These are phyloP conservation scores for Micractinium conductrix DNA, from an alignment of 139 green algal species.

Conservation along the genomic window DNA sequence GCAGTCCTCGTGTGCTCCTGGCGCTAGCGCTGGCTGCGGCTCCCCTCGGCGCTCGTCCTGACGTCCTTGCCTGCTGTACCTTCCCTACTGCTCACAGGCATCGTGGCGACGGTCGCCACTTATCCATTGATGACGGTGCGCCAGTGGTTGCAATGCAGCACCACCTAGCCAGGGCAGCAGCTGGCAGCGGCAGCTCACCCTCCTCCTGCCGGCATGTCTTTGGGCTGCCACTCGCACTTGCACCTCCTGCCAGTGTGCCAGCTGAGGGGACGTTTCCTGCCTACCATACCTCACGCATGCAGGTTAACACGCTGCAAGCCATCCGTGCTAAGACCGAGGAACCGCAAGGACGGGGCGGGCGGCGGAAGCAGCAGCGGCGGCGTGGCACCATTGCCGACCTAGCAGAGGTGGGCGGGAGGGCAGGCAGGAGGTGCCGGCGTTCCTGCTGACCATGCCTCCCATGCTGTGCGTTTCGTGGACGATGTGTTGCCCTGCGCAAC, in stretches of 20 bases:
- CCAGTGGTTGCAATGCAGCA: background rate
- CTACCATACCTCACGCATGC: too few relatives aligned
- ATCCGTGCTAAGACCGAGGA: conserved; percentile 26
- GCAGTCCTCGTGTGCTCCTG: too few relatives aligned
- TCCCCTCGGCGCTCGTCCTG: background rate
- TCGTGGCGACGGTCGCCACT: conserved; percentile 62
- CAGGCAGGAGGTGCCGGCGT: too few relatives aligned
- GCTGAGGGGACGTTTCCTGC: too few relatives aligned
- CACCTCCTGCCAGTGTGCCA: too few relatives aligned
- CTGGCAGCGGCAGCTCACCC: too few relatives aligned
- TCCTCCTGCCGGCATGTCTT: too few relatives aligned
- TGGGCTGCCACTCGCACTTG: too few relatives aligned
- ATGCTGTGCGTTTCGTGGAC: too few relatives aligned
- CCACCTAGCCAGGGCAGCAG: too few relatives aligned
- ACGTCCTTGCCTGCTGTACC: background rate
- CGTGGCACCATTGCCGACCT: conserved; percentile 9
- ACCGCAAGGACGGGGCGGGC: background rate
- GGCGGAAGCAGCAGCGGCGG: background rate
- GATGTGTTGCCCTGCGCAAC: background rate
- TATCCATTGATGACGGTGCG: conserved; percentile 83
- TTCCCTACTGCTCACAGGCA: conserved; percentile 37
- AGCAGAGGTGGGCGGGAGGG: background rate
- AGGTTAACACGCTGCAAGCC: conserved; percentile 51
- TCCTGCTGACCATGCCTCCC: too few relatives aligned
- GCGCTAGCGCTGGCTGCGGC: too few relatives aligned